Conservation (phyloP, 768 basidiomycete genomes). For the Dendrothele bispora region DNA sequence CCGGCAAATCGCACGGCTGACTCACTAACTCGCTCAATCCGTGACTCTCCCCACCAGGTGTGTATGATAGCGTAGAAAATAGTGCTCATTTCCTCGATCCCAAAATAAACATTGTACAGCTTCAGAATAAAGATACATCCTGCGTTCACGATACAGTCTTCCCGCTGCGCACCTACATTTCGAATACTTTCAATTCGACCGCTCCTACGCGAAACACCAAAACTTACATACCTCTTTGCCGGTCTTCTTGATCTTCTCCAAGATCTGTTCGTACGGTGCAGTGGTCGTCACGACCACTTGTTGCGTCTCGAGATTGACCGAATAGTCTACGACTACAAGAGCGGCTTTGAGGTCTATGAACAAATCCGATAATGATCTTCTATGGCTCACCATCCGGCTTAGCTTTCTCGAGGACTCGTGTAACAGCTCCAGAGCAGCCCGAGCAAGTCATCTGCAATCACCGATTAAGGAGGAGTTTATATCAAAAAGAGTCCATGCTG, state of each 20-base stretch:
- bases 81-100: too few relatives aligned
- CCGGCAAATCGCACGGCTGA: too few relatives aligned
- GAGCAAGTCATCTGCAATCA: conserved; percentile 74
- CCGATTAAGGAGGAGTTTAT: neutral
- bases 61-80: too few relatives aligned
- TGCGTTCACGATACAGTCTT: conserved; percentile 15
- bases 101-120: too few relatives aligned
- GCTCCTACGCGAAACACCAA: too few relatives aligned
- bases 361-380: neutral
- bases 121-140: neutral
- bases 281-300: conserved; percentile 73
- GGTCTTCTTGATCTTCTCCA: conserved; percentile 83
- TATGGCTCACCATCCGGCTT: conserved; percentile 37
- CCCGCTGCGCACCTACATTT: conserved; percentile 26
- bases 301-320: conserved; percentile 67
- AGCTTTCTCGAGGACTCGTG: conserved; percentile 70
- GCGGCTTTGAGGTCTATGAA: too few relatives aligned
- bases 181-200: too few relatives aligned
- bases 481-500: conserved; percentile 1
- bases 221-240: conserved; percentile 82
- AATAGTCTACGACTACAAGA: conserved; percentile 46
- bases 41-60: too few relatives aligned
- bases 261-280: conserved; percentile 61
- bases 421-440: conserved; percentile 85
- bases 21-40: too few relatives aligned